These are phyloP conservation scores for Radiomyces spectabilis DNA, from an alignment of 192 early-diverging fungal genomes.

Conservation along the genomic window DNA sequence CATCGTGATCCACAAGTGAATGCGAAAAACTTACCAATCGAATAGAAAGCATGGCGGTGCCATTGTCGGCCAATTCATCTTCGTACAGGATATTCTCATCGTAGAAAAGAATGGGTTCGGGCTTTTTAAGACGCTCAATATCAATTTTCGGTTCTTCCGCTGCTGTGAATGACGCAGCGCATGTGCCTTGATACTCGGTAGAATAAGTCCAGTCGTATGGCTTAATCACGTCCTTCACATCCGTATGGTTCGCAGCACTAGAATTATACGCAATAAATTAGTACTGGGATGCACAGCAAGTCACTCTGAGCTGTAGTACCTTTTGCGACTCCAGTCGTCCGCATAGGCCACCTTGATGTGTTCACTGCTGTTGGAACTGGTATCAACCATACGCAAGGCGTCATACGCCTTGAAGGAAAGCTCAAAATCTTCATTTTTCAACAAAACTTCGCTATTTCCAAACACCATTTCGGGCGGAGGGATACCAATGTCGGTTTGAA, in stretches of 20 bases:
- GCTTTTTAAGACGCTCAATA: conserved; percentile 61
- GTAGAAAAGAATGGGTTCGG: conserved; percentile 89
- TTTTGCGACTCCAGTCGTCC: conserved; percentile 77
- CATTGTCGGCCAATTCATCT: conserved; percentile 96
- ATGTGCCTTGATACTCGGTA: conserved; percentile 71
- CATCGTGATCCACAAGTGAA: neutral
- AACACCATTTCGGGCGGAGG: conserved; percentile 96
- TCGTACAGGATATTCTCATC: conserved; percentile 93
- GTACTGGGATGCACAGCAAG: conserved; percentile 2
- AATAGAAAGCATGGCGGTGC: conserved; percentile 69
- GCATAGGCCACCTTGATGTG: conserved; percentile 81
- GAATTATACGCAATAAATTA: neutral
- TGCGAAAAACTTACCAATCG: conserved; percentile 75
- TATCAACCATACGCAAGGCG: conserved; percentile 68
- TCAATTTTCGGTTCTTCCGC: conserved; percentile 53
- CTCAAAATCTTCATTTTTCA: conserved; percentile 49
- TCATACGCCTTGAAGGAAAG: conserved; percentile 63
- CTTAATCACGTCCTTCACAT: conserved; percentile 78
- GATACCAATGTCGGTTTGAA: conserved; percentile 50
- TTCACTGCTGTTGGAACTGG: conserved; percentile 56
- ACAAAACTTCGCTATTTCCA: conserved; percentile 73
- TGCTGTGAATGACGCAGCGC: conserved; percentile 16
- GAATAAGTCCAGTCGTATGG: conserved; percentile 98
- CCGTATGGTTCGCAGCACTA: conserved; percentile 43
- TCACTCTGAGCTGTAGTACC: conserved; percentile 30